Evolutionary conservation across 768 basidiomycete genomes (phyloP), one percentile per base, ranked within the genome.

Genomic region (Dioszegia hungarica): DNA sequence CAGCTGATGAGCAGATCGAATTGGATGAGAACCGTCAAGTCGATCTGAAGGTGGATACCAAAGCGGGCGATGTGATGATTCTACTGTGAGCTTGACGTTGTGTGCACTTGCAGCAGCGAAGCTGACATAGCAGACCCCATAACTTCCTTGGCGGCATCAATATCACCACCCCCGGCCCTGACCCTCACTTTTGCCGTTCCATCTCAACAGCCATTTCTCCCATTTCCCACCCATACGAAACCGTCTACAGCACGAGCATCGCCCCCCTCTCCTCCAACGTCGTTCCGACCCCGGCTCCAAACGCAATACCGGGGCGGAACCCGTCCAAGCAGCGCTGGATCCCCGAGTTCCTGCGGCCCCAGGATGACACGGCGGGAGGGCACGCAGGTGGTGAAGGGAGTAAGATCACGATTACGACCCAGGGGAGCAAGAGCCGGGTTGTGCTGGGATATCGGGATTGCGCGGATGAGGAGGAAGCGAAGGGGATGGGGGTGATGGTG

Each of bases 11-110:
- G 9, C 25, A 72, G 70, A 40, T 72, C 28, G 68, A 67, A 19
- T 25, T 72, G 12, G 63, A 67, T 15, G n/a, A 46, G 3, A 59
- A 65, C 31, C 56, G 70, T 5, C 70, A 72, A 45, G 44, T 69
- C 17, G 70, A 72, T 53, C 19, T 72, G 22, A 64, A 59, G 39
- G 57, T 72, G 5, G 66, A 69, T 19, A 65, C 66, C 11, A 72
- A 65, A 44, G 46, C 61, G 3, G 70, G 68, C 2, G 70, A 72
- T 53, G 60, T 72, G 3, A 36, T 72, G 28, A 54, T 72, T 0
- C 38, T 72, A 5, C 58, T 72, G 67, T 72, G 37, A 57, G 70
- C 45, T 22, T 10, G 11, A 37, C 33, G 11, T 11, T 54, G 14
- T 44, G 37, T 40, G 15, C 17, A 49, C 10, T 6, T 27, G 15